Base-by-base conservation (phyloP, 2,329 filamentous ascomycete species). In the Nigrospora sphaerica region DNA sequence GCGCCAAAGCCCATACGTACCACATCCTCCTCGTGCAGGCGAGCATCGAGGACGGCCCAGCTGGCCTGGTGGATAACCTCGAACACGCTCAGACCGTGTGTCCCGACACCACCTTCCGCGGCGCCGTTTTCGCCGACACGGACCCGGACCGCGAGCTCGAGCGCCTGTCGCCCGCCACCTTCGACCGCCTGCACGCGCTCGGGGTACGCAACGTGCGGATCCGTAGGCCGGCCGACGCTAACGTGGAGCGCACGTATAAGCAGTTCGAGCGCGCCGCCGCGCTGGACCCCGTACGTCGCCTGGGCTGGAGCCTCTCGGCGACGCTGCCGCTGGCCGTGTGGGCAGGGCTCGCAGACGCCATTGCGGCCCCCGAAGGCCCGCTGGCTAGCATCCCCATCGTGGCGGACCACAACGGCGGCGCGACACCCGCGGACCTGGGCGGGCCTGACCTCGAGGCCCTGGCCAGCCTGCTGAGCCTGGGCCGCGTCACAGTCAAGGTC, bases 261-360 rank as follows among this genome's bases (percentile, higher is more conserved):
- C 31, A 42, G 16, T 34, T 42, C 11, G 31, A 14, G 12, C 40
- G 40, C 16, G 40, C 40, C 12, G 31, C 40, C 12, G 31, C 12
- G n/a, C 31, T 42, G 12, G 40, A 42, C 31, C 31, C 31, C 31
- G 40, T 42, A 16, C 17, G 31, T 12, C 31, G 31, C 1, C 34
- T 33, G 23, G 40, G 40, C 12, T 42, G 40, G 40, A 42, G 40
- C 40, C 40, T 42, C 40, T 42, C 40, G 31, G 40, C 32, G 17
- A 23, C 32, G 40, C 40, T 42, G 13, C 16, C 40, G n/a, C 28
- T 34, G 40, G 31, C 31, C 28, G 34, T 42, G 40, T 42, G 40
- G 40, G 40, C 40, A 13, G 40, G 31, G 31, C 7, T 34, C 14
- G 40, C 40, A 23, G 40, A 23, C 40, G 40, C 17, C 11, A 32